Conservation (phyloP, 2,329 filamentous ascomycete species). For the Microsporum canis region DNA sequence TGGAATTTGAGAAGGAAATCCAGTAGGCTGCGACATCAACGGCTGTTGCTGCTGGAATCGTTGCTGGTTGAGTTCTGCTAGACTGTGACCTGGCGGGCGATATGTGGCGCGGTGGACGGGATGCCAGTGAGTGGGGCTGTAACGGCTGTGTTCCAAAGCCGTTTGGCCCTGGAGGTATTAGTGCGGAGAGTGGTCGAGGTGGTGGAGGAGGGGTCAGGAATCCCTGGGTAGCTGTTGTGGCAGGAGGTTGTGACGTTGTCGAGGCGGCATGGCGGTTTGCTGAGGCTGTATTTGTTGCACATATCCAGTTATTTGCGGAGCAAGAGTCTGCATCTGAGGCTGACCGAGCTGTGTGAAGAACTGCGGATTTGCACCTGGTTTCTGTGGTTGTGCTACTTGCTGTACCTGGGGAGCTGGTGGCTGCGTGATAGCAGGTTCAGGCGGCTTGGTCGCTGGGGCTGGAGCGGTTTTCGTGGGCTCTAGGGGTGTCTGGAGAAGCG, state of each 20-base stretch:
- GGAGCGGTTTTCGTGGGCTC: constrained; percentile 46
- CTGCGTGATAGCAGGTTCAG: constrained; percentile 35
- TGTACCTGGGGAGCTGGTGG: constrained; percentile 34
- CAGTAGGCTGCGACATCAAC: constrained; percentile 53
- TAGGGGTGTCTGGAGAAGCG: constrained; percentile 50
- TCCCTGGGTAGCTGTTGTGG: constrained; percentile 43
- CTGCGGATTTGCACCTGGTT: constrained; percentile 35
- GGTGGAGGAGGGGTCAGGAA: constrained; percentile 68
- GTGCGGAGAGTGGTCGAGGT: constrained; percentile 72
- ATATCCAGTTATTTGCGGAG: constrained; percentile 30
- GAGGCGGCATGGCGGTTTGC: constrained; percentile 30
- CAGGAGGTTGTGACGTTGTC: constrained; percentile 61
- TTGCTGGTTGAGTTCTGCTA: constrained; percentile 60
- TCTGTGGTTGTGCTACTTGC: constrained; percentile 24
- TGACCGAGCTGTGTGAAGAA: constrained; percentile 41
- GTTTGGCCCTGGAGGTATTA: constrained; percentile 59
- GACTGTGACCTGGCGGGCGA: constrained; percentile 63
- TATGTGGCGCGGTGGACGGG: constrained; percentile 44
- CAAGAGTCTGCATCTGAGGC: constrained; percentile 19
- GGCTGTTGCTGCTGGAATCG: constrained; percentile 38
- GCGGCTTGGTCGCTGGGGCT: constrained; percentile 33
- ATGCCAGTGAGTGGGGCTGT: constrained; percentile 75
- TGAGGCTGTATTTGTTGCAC: constrained; percentile 21
- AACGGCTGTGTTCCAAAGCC: constrained; percentile 63
- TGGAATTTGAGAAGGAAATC: constrained; percentile 36